Conservation (phyloP, 1,284 basidiomycete genomes). For the Naganishia albida region DNA sequence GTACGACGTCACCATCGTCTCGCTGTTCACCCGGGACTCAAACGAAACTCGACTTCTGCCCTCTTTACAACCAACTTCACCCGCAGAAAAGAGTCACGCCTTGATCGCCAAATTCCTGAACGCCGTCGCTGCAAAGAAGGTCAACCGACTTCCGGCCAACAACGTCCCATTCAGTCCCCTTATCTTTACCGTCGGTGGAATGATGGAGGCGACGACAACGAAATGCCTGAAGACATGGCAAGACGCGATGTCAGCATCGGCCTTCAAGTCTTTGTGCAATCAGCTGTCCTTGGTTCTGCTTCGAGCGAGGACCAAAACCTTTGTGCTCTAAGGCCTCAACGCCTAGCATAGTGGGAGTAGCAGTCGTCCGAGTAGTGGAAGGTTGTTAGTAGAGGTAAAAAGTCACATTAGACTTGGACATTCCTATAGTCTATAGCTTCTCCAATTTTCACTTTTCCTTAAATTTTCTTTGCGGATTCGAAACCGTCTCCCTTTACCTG, state of each 20-base stretch:
- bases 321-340: constrained; percentile 15
- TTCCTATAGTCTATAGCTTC: too few relatives aligned
- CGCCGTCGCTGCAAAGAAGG: background rate
- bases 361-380: too few relatives aligned
- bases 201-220: constrained; percentile 5
- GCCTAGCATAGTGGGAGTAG: too few relatives aligned
- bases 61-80: background rate
- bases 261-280: constrained; percentile 1
- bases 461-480: too few relatives aligned
- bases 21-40: background rate
- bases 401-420: too few relatives aligned
- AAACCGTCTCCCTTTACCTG: too few relatives aligned
- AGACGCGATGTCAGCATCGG: background rate
- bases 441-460: too few relatives aligned
- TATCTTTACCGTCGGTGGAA: constrained; percentile 15
- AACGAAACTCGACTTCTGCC: background rate
- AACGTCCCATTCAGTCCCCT: constrained; percentile 4
- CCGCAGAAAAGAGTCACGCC: constrained; percentile 5
- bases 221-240: constrained; percentile 13
- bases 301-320: constrained; percentile 5
- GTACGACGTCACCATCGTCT: constrained; percentile 18
- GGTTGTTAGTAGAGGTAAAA: too few relatives aligned
- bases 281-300: background rate
- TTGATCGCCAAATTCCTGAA: background rate
- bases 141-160: background rate